Percentiles rank a stretch among this genome's conserved stretches.
Conservation (phyloP, 768 basidiomycete genomes). For the Boletus insuetus region DNA sequence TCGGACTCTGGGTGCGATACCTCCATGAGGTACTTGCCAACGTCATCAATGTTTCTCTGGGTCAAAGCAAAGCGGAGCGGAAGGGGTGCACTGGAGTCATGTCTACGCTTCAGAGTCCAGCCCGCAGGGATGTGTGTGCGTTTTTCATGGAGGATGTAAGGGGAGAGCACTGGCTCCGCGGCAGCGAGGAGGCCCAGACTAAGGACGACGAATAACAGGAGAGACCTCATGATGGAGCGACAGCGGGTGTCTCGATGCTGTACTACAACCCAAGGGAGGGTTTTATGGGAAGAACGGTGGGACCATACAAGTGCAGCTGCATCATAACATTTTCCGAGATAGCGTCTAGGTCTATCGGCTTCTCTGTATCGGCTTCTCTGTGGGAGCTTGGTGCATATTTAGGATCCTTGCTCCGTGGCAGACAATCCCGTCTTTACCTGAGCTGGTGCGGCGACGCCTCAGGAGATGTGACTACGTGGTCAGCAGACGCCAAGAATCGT, state of each 20-base stretch:
- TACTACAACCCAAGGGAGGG: not conserved
- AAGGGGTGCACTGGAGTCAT: slow-evolving; percentile 28
- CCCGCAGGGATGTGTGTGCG: slow-evolving; percentile 28
- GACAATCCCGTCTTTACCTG: no score
- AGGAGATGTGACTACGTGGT: no score
- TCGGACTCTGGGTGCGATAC: slow-evolving; percentile 35
- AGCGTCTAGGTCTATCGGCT: not conserved
- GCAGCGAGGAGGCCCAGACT: not conserved
- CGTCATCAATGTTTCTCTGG: slow-evolving; percentile 11
- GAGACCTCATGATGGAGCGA: slow-evolving; percentile 13
- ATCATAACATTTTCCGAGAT: not conserved
- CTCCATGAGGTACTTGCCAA: slow-evolving; percentile 30
- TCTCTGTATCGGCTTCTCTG: not conserved
- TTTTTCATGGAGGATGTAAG: slow-evolving; percentile 39
- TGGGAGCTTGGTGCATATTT: not conserved
- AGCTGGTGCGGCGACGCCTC: no score
- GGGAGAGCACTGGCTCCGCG: slow-evolving; percentile 11
- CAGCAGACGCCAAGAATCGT: no score
- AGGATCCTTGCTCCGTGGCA: not conserved
- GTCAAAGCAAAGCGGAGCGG: slow-evolving; percentile 31
- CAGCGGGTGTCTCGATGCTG: not conserved
- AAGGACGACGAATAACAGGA: slow-evolving; percentile 12
- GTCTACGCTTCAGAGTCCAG: slow-evolving; percentile 39
- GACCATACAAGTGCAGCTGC: not conserved
- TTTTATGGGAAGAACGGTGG: slow-evolving; percentile 14